These are phyloP conservation scores for Talaromyces amestolkiae DNA, from an alignment of 2,329 filamentous ascomycete genomes.

Conservation along the genomic window DNA sequence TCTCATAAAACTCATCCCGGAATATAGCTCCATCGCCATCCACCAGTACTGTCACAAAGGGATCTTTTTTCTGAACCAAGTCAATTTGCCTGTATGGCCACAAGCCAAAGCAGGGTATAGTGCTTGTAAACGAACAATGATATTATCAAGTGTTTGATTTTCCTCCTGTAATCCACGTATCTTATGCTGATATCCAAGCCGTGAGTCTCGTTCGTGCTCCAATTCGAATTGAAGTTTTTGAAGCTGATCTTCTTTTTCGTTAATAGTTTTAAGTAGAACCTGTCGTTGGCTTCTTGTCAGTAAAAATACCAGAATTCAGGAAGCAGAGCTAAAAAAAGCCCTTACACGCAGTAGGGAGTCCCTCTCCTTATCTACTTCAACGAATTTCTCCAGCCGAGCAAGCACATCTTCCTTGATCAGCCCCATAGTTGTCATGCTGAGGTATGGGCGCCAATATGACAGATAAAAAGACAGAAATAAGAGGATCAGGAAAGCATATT, in stretches of 20 bases:
- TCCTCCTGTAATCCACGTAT: neutral
- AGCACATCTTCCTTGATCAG: neutral
- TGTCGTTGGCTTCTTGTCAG: neutral
- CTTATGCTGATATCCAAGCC: neutral
- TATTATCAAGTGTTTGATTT: neutral
- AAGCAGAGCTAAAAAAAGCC: neutral
- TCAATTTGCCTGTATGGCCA: neutral
- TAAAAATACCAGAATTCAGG: neutral
- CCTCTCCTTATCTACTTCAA: neutral
- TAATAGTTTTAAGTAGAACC: neutral
- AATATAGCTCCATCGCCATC: neutral
- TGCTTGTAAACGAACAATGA: neutral
- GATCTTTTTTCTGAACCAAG: neutral
- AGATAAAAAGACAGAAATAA: too few species aligned
- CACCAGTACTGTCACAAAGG: neutral
- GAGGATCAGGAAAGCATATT: too few species aligned
- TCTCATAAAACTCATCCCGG: neutral
- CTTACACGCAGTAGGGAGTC: neutral
- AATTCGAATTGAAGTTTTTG: neutral
- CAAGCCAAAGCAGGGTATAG: neutral
- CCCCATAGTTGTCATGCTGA: neutral
- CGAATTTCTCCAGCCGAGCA: neutral
- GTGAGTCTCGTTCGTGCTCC: neutral
- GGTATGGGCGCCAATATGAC: neutral
- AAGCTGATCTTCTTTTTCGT: neutral